Conservation (phyloP, 2,329 filamentous ascomycete genomes). For the Trichoderma polysporum region DNA sequence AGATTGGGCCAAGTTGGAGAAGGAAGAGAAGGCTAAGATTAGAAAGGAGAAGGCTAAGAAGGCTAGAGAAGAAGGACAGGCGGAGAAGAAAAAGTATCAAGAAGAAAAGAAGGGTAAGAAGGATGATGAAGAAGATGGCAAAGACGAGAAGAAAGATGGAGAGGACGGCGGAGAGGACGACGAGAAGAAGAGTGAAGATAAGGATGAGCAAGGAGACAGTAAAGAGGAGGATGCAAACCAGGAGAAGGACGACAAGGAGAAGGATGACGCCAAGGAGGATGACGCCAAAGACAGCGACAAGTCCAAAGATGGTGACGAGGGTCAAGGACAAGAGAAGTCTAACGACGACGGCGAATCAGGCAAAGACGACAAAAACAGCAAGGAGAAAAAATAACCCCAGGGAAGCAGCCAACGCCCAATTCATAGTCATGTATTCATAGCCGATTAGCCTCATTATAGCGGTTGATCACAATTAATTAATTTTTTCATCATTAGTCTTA, state of each 20-base stretch:
- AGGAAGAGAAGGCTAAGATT: constrained; percentile 40
- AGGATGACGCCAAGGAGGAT: neutral
- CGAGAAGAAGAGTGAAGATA: constrained; percentile 21
- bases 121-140: constrained; percentile 24
- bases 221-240: constrained; percentile 27
- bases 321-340: neutral
- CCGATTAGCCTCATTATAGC: neutral
- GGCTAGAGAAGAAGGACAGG: constrained; percentile 31
- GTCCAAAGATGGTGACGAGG: neutral
- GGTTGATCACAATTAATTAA: neutral
- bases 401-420: neutral
- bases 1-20: constrained; percentile 49
- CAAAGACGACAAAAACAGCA: constrained; percentile 21
- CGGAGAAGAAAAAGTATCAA: constrained; percentile 28
- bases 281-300: neutral
- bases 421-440: neutral
- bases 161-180: constrained; percentile 10
- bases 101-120: constrained; percentile 27
- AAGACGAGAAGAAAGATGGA: constrained; percentile 24
- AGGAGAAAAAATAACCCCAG: constrained; percentile 14
- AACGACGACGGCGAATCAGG: constrained; percentile 22
- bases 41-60: constrained; percentile 39
- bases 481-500: neutral
- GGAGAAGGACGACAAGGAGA: constrained; percentile 12
- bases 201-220: constrained; percentile 14